Percentiles rank a stretch among this genome's conserved stretches.
These are phyloP conservation scores for Pseudogymnoascus sp. DNA, from an alignment of 2,329 filamentous ascomycete genomes.

Conservation along the genomic window DNA sequence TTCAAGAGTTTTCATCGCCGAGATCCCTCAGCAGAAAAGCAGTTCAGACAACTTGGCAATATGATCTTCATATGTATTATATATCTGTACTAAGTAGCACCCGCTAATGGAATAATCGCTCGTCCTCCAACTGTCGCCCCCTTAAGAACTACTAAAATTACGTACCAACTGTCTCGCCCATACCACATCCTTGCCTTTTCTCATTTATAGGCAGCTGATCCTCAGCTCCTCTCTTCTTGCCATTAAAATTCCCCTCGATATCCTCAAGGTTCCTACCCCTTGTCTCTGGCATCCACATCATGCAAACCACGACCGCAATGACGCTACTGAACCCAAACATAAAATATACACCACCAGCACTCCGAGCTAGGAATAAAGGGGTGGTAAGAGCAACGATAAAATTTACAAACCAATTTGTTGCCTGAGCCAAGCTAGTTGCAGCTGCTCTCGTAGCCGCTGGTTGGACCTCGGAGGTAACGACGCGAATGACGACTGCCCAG, in stretches of 20 bases:
- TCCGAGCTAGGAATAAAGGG: slow-evolving; percentile 24
- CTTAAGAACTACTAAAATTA: too few species aligned
- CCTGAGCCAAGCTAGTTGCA: slow-evolving; percentile 45
- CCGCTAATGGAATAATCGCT: too few species aligned
- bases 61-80: too few species aligned
- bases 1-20: too few species aligned
- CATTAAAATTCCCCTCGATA: slow-evolving; percentile 14
- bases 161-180: too few species aligned
- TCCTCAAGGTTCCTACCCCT: slow-evolving; percentile 20
- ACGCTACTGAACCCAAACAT: slow-evolving; percentile 24
- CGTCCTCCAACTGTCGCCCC: too few species aligned
- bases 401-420: slow-evolving; percentile 35
- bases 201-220: not conserved
- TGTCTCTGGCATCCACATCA: slow-evolving; percentile 23
- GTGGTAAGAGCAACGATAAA: slow-evolving; percentile 30
- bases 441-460: slow-evolving; percentile 46
- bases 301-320: slow-evolving; percentile 20
- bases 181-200: too few species aligned
- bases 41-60: too few species aligned
- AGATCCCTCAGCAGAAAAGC: too few species aligned
- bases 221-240: not conserved
- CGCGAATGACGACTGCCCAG: slow-evolving; percentile 49
- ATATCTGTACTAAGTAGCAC: too few species aligned
- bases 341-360: slow-evolving; percentile 24
- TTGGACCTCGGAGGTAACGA: slow-evolving; percentile 54